These are phyloP conservation scores for Diaporthe aspalathi DNA, from an alignment of 2,329 filamentous ascomycete species.

Conservation along the genomic window DNA sequence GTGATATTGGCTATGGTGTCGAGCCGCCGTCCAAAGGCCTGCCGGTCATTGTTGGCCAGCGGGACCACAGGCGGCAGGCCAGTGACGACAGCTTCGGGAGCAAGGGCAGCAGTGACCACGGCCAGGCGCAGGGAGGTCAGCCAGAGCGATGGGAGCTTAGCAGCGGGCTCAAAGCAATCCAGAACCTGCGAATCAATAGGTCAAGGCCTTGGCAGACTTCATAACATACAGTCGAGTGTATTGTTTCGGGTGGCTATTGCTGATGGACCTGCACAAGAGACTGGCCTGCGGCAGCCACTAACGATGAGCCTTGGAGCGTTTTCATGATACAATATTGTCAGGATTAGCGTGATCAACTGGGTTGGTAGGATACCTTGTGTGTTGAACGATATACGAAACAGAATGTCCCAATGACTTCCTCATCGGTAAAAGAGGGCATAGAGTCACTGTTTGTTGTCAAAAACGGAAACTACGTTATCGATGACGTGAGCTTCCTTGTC, in stretches of 20 bases:
- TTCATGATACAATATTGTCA: neutral
- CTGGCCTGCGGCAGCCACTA: neutral
- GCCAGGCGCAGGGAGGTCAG: neutral
- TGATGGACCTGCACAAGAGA: neutral
- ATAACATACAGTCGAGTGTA: too few species aligned
- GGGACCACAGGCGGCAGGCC: conserved; percentile 9
- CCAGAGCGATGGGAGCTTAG: conserved; percentile 24
- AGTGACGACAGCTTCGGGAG: conserved; percentile 21
- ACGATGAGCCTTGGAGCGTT: neutral
- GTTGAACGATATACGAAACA: neutral
- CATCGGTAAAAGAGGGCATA: neutral
- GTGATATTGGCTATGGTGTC: neutral
- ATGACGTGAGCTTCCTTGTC: neutral
- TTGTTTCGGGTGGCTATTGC: neutral
- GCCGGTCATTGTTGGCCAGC: conserved; percentile 14
- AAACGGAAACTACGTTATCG: neutral
- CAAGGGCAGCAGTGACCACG: conserved; percentile 10
- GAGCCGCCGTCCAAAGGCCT: neutral
- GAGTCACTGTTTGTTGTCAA: too few species aligned
- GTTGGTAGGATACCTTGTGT: neutral
- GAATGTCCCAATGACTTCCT: neutral
- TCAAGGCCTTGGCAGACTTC: conserved; percentile 7
- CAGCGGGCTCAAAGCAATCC: conserved; percentile 24
- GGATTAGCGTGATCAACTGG: neutral
- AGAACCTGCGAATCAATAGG: conserved; percentile 25